Evolutionary conservation across 305 asterid genomes (phyloP).

Genomic region (Andrographis paniculata): DNA sequence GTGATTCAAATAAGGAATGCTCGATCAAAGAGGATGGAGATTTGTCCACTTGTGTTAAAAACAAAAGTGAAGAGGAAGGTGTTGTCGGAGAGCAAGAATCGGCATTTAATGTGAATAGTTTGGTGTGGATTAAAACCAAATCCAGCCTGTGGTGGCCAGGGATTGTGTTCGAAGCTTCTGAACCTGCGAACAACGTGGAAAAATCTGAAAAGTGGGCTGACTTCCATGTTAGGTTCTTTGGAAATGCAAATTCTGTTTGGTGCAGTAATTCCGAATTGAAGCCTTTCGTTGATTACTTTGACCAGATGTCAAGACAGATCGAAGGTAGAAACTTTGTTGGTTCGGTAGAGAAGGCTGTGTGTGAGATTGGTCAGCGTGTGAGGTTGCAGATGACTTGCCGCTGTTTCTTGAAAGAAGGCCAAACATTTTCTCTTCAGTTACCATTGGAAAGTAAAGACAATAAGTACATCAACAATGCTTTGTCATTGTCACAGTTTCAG

Average conservation of each 20-base stretch:
- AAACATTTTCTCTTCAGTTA: constrained; percentile 14
- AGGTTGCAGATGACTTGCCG: constrained; percentile 57
- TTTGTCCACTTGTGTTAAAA: constrained; percentile 9
- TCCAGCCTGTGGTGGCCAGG: constrained; percentile 84
- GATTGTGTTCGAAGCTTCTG: constrained; percentile 39
- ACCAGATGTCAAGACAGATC: constrained; percentile 34
- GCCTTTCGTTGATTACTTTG: constrained; percentile 59
- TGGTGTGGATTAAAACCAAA: constrained; percentile 69
- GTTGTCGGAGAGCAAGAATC: constrained; percentile 20
- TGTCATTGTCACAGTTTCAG: constrained; percentile 36
- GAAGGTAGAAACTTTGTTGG: constrained; percentile 36
- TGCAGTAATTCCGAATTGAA: constrained; percentile 40
- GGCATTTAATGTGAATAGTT: constrained; percentile 40
- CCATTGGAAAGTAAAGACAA: constrained; percentile 11
- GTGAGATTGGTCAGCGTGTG: constrained; percentile 48
- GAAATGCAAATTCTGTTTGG: constrained; percentile 39
- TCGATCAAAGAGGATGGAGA: constrained; percentile 13
- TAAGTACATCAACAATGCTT: constrained; percentile 18
- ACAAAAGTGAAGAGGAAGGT: constrained; percentile 20
- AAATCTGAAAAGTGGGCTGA: constrained; percentile 23
- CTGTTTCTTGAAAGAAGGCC: constrained; percentile 40
- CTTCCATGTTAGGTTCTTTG: constrained; percentile 48
- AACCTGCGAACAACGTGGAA: constrained; percentile 15
- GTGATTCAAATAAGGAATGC: constrained; percentile 15
- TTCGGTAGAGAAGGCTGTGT: constrained; percentile 59